phyloP scores from a whole-genome alignment of 2,329 filamentous ascomycete genomes.

The Fusarium coicis region DNA sequence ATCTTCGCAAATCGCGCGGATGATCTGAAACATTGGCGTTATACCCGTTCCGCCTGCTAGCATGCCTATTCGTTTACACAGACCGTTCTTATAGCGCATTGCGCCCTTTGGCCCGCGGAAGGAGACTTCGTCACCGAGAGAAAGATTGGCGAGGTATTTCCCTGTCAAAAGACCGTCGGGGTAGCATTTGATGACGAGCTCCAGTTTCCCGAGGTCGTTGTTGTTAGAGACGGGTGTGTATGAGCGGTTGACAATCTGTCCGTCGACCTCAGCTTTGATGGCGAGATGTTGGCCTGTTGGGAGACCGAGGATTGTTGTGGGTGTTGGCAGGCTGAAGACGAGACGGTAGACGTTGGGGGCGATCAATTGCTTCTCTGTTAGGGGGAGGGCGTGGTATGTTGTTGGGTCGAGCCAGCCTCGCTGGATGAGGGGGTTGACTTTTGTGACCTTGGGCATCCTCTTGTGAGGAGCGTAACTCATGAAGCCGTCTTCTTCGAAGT shows the following conservation, averaged over 20 bases:
- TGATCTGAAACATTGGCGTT: constrained; percentile 61
- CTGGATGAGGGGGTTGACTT: constrained; percentile 37
- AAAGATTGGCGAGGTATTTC: constrained; percentile 58
- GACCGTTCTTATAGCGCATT: constrained; percentile 60
- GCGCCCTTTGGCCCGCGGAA: constrained; percentile 68
- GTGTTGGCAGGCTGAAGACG: constrained; percentile 59
- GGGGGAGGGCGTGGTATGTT: constrained; percentile 58
- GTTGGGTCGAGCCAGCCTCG: constrained; percentile 62
- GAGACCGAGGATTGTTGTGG: constrained; percentile 59
- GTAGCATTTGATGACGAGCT: constrained; percentile 64
- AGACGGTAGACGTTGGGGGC: constrained; percentile 59
- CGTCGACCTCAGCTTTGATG: constrained; percentile 60
- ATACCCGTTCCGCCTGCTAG: constrained; percentile 58
- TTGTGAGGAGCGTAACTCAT: constrained; percentile 46
- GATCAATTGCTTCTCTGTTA: constrained; percentile 53
- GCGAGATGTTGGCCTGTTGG: constrained; percentile 68
- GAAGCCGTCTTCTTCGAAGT: constrained; percentile 39
- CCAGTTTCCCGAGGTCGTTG: constrained; percentile 58
- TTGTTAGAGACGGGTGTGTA: constrained; percentile 67
- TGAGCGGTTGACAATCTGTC: constrained; percentile 59
- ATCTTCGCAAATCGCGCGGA: constrained; percentile 72
- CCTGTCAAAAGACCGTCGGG: constrained; percentile 61
- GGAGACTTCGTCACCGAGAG: constrained; percentile 60
- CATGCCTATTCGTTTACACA: constrained; percentile 63
- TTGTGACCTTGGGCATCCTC: constrained; percentile 52